These are phyloP conservation scores for Didymellaceae sp. DNA, from an alignment of 2,329 filamentous ascomycete genomes.

Conservation along the genomic window DNA sequence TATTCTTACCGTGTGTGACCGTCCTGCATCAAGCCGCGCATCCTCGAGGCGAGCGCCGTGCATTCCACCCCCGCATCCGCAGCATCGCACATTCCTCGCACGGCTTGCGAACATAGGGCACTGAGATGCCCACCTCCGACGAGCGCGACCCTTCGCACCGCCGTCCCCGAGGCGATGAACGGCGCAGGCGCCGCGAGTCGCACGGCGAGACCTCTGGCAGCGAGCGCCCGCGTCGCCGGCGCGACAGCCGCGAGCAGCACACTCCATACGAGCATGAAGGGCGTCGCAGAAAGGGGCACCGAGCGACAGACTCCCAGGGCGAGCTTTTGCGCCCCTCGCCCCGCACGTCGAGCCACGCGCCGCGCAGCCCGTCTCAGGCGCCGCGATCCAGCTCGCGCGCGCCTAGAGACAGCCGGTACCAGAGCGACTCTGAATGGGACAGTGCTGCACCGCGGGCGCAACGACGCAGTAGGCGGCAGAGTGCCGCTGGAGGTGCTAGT, in stretches of 20 bases:
- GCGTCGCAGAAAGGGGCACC: slow-evolving; percentile 43
- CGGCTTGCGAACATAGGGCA: background rate
- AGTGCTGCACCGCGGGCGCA: slow-evolving; percentile 31
- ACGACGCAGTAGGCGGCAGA: slow-evolving; percentile 29
- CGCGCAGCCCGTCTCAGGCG: background rate
- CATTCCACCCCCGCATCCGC: slow-evolving; percentile 26
- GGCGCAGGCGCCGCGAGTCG: slow-evolving; percentile 39
- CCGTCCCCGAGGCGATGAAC: slow-evolving; percentile 35
- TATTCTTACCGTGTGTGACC: slow-evolving; percentile 9
- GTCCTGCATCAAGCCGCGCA: background rate
- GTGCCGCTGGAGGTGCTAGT: slow-evolving; percentile 35
- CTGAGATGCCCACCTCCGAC: slow-evolving; percentile 15
- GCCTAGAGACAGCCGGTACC: slow-evolving; percentile 11
- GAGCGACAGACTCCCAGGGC: slow-evolving; percentile 50
- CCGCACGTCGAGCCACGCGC: slow-evolving; percentile 12
- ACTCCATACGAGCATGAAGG: slow-evolving; percentile 35
- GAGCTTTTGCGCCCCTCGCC: slow-evolving; percentile 32
- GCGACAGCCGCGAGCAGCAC: slow-evolving; percentile 26
- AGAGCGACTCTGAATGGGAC: slow-evolving; percentile 43
- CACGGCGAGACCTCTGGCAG: slow-evolving; percentile 32
- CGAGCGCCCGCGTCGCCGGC: slow-evolving; percentile 27
- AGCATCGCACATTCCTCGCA: slow-evolving; percentile 15
- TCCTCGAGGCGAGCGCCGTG: slow-evolving; percentile 4
- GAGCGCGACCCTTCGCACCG: slow-evolving; percentile 28
- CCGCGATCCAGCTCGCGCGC: slow-evolving; percentile 17